phyloP scores from a whole-genome alignment of 805 yeast genomes.

The Yarrowia porcina region DNA sequence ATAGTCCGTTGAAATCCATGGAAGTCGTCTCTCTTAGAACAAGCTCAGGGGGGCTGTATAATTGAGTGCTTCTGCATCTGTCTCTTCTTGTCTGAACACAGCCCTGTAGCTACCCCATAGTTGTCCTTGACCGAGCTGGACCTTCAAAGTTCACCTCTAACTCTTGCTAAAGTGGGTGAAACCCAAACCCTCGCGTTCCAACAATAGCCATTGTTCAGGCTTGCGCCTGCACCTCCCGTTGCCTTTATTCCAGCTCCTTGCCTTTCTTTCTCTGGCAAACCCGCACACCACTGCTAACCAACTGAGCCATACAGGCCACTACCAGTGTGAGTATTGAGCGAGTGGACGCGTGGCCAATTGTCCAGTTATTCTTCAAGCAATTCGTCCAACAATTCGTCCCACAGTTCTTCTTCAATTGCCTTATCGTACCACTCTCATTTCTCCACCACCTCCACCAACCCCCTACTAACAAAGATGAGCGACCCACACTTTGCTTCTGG shows the following conservation, averaged over 20 bases:
- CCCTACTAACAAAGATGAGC: slow-evolving; percentile 10
- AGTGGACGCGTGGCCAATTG: background rate
- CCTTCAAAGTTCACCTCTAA: background rate
- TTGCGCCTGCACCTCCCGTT: slow-evolving; percentile 19
- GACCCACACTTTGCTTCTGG: slow-evolving; percentile 26
- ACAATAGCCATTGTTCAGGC: slow-evolving; percentile 15
- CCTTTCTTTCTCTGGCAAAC: slow-evolving; percentile 11
- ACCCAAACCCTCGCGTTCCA: slow-evolving; percentile 22
- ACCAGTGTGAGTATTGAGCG: slow-evolving; percentile 18
- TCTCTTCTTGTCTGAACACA: background rate
- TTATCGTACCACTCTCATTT: background rate
- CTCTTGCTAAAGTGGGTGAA: slow-evolving; percentile 7
- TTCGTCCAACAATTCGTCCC: too few relatives aligned
- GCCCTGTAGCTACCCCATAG: background rate
- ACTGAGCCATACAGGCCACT: background rate
- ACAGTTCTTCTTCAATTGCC: too few relatives aligned
- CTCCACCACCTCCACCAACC: background rate
- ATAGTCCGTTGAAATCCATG: background rate
- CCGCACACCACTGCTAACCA: slow-evolving; percentile 4
- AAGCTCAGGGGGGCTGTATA: background rate
- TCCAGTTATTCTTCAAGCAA: too few relatives aligned
- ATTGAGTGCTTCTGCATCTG: background rate
- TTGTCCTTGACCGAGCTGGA: background rate
- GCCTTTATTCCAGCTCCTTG: background rate
- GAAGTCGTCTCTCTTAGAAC: background rate